These are phyloP conservation scores for Penicillium thymicola DNA, from an alignment of 2,329 filamentous ascomycete genomes.

Conservation along the genomic window DNA sequence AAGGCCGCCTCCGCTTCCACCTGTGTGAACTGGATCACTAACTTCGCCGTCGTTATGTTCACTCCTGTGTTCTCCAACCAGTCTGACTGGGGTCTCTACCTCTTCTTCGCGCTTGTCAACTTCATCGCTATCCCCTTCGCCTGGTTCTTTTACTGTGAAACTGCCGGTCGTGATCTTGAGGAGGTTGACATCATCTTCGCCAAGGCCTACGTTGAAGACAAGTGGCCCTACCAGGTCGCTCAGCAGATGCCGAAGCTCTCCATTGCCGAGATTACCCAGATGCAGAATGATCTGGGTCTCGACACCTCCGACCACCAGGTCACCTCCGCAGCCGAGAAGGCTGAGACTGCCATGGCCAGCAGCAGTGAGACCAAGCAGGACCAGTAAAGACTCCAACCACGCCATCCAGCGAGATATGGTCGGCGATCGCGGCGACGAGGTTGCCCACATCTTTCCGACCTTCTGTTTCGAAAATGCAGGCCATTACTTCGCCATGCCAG, in stretches of 20 bases:
- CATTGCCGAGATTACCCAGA: constrained; percentile 24
- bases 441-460: constrained; percentile 65
- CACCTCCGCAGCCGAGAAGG: constrained; percentile 13
- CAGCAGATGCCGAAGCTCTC: constrained; percentile 29
- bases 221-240: constrained; percentile 27
- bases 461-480: constrained; percentile 73
- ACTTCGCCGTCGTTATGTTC: constrained; percentile 52
- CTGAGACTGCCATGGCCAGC: constrained; percentile 21
- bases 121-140: constrained; percentile 47
- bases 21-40: constrained; percentile 52
- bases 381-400: constrained; percentile 15
- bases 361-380: constrained; percentile 9
- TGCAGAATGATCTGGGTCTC: constrained; percentile 25
- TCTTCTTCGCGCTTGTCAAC: constrained; percentile 42
- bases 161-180: constrained; percentile 40
- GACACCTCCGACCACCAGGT: constrained; percentile 4
- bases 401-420: constrained; percentile 65
- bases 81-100: constrained; percentile 39
- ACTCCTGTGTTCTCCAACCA: constrained; percentile 37
- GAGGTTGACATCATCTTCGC: constrained; percentile 42
- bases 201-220: constrained; percentile 39
- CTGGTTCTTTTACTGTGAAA: constrained; percentile 52
- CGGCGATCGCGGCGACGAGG: constrained; percentile 66
- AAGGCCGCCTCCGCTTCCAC: constrained; percentile 52
- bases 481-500: constrained; percentile 82